phyloP scores from a whole-genome alignment of 768 basidiomycete genomes.

The Suillus alpinus region DNA sequence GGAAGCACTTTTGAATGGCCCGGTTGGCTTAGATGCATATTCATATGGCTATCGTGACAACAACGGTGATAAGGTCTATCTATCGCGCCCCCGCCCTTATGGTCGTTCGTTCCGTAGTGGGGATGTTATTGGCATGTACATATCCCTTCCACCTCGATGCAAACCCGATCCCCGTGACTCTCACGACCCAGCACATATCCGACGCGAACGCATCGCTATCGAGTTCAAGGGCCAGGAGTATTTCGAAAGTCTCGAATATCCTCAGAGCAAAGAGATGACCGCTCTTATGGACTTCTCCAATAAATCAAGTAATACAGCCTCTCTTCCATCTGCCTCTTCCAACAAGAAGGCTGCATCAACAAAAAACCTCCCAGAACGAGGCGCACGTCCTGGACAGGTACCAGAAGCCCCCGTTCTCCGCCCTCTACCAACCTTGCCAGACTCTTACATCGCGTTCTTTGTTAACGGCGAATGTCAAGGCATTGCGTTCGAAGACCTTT shows the following conservation, averaged over 20 bases:
- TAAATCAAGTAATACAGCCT: slow-evolving; percentile 53
- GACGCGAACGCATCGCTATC: slow-evolving; percentile 89
- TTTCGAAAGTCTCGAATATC: slow-evolving; percentile 91
- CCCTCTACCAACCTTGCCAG: slow-evolving; percentile 63
- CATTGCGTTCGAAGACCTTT: slow-evolving; percentile 82
- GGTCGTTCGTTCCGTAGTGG: slow-evolving; percentile 72
- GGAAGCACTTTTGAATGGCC: slow-evolving; percentile 91
- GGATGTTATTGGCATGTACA: slow-evolving; percentile 92
- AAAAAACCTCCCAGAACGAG: slow-evolving; percentile 63
- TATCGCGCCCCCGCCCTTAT: slow-evolving; percentile 80
- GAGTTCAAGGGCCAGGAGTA: slow-evolving; percentile 96
- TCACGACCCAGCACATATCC: slow-evolving; percentile 77
- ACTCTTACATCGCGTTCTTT: slow-evolving; percentile 84
- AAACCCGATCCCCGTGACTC: slow-evolving; percentile 59
- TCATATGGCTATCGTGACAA: slow-evolving; percentile 91
- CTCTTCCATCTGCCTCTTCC: slow-evolving; percentile 51
- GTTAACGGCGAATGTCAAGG: slow-evolving; percentile 87
- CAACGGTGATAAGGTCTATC: slow-evolving; percentile 85
- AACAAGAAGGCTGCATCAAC: slow-evolving; percentile 66
- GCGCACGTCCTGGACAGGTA: slow-evolving; percentile 34
- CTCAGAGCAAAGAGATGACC: slow-evolving; percentile 88
- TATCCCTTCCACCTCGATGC: slow-evolving; percentile 74
- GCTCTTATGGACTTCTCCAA: slow-evolving; percentile 76
- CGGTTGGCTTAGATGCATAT: slow-evolving; percentile 92
- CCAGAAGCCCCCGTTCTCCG: slow-evolving; percentile 47